Evolutionary conservation across 345 rosid species (phyloP).

Genomic region (Erucastrum elatum): DNA sequence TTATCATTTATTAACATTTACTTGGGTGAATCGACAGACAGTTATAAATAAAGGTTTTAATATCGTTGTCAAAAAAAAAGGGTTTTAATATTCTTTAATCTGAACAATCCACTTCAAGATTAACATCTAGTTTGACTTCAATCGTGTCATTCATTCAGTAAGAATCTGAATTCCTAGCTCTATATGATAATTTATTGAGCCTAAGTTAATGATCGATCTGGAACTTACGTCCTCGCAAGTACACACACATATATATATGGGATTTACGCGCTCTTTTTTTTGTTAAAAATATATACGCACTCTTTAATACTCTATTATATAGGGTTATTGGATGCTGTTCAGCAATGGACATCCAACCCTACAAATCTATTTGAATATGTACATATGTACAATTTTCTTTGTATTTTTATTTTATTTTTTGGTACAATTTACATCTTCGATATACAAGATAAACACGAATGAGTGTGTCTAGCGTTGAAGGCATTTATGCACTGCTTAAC

Average conservation of each 20-base stretch:
- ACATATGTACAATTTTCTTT: slow-evolving; percentile 8
- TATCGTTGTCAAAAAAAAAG: background rate
- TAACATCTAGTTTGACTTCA: background rate
- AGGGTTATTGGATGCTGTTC: slow-evolving; percentile 29
- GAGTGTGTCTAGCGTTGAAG: too few relatives aligned
- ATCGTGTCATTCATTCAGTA: background rate
- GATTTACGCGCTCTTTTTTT: too few relatives aligned
- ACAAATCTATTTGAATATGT: slow-evolving; percentile 28
- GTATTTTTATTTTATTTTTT: background rate
- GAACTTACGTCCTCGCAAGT: too few relatives aligned
- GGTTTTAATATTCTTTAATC: background rate
- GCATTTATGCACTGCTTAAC: too few relatives aligned
- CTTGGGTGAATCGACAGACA: background rate
- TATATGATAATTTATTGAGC: too few relatives aligned
- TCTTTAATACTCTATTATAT: background rate
- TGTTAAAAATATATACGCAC: too few relatives aligned
- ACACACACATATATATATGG: too few relatives aligned
- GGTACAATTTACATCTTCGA: background rate
- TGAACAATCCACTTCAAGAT: background rate
- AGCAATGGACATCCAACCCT: slow-evolving; percentile 8
- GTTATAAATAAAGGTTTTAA: background rate
- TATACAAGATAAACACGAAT: background rate
- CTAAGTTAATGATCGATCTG: too few relatives aligned
- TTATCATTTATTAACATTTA: background rate
- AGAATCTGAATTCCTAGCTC: background rate